phyloP scores from a whole-genome alignment of 371 early-diverging fungal species.

The Rhizopus delemar region DNA sequence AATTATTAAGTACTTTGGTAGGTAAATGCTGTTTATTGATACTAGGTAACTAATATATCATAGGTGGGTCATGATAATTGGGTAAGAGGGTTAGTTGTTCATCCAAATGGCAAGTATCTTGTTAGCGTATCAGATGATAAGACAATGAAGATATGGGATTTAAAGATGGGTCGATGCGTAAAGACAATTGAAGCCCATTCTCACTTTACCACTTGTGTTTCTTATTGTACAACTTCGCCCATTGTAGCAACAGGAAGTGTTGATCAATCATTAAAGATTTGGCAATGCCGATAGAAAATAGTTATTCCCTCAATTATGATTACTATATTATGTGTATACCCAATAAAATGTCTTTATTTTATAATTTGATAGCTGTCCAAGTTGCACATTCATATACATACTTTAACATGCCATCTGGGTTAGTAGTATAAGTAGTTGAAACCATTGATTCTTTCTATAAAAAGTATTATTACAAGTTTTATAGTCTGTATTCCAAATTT shows the following conservation, averaged over 20 bases:
- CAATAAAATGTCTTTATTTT: background rate
- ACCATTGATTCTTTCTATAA: slow-evolving; percentile 54
- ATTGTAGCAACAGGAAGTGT: slow-evolving; percentile 81
- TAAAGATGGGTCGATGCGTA: slow-evolving; percentile 73
- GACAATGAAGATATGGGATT: slow-evolving; percentile 85
- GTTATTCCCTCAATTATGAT: background rate
- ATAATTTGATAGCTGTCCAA: slow-evolving; percentile 56
- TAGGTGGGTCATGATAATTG: slow-evolving; percentile 92
- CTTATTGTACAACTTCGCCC: slow-evolving; percentile 50
- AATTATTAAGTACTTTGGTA: slow-evolving; percentile 75
- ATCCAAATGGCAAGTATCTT: slow-evolving; percentile 75
- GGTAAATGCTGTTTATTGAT: slow-evolving; percentile 2
- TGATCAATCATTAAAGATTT: slow-evolving; percentile 71
- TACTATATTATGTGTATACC: no score
- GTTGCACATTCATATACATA: slow-evolving; percentile 75
- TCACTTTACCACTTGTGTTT: slow-evolving; percentile 82
- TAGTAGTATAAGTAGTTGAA: slow-evolving; percentile 41
- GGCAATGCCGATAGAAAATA: slow-evolving; percentile 55
- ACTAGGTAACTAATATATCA: slow-evolving; percentile 16
- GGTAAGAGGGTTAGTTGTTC: slow-evolving; percentile 81
- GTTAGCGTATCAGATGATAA: slow-evolving; percentile 84
- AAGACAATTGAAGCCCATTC: slow-evolving; percentile 79
- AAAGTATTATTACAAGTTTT: background rate
- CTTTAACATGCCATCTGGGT: slow-evolving; percentile 80
- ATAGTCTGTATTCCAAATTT: slow-evolving; percentile 4